Base-by-base conservation (phyloP, 768 basidiomycete species). In the Amyloporia xantha region DNA sequence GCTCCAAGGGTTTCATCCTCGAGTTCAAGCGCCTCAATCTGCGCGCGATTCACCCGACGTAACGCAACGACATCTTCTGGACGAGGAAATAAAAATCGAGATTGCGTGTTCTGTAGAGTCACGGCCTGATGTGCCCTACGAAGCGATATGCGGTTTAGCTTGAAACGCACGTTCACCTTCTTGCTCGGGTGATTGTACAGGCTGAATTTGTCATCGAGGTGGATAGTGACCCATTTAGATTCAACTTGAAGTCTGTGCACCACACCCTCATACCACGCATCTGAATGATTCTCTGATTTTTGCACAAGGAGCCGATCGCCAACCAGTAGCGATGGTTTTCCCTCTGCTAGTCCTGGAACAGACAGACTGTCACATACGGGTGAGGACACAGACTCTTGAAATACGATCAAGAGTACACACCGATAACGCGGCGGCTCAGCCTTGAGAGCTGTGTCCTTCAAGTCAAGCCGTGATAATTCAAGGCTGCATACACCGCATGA, bases 71-170 rank as follows among this genome's bases (percentile, higher is more conserved):
- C 37, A 54, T 75, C 69, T 0, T 26, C 40, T 7, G 46, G 39
- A 2, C 53, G 44, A 0, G 80, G 81, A 53, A 82, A 81, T 2
- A 82, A 59, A 7, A 80, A 59, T 0, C 76, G n/a, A 60, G 35
- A 13, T 20, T 69, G 12, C 71, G 66, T 59, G 53, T 73, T 75
- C 0, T 62, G 63, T 0, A 67, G 66, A 35, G 74, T 69, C 48
- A 82, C 57, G 0, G 80, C 81, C 47, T 76, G 72, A 55, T 82
- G 79, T 56, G 80, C 78, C 0, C 81, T 67, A 19, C 73, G 73
- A 7, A 78, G 45, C 2, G 79, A 73, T 52, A 73, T 68, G 1
- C 80, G 74, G 53, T 75, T 80, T 4, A 82, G 60, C 33, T 51
- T 48, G 63, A 82, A 82, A 0, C 74, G 72, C 21, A 81, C 70